Conservation (phyloP, 768 basidiomycete genomes). For the Termitomyces eurrhizus region DNA sequence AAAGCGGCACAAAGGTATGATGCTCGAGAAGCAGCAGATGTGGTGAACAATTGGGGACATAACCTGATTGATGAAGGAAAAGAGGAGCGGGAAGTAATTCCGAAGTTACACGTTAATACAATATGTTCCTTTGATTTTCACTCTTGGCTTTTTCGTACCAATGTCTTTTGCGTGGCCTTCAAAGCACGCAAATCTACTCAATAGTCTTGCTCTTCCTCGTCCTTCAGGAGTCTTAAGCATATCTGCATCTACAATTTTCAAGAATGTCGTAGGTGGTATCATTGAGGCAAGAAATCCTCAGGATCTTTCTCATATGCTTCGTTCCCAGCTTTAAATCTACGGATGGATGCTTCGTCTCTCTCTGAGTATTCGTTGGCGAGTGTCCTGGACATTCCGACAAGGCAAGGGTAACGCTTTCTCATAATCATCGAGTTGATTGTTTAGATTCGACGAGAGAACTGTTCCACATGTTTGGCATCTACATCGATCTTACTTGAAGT, state of each 20-base stretch:
- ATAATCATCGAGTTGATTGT: not conserved
- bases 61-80: slow-evolving; percentile 87
- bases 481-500: not conserved
- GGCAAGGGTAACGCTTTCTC: not conserved
- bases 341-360: slow-evolving; percentile 33
- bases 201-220: slow-evolving; percentile 9
- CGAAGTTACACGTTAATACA: too few species aligned
- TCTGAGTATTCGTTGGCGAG: slow-evolving; percentile 29
- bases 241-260: slow-evolving; percentile 31
- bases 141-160: slow-evolving; percentile 44
- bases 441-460: not conserved
- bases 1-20: slow-evolving; percentile 71
- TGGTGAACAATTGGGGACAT: slow-evolving; percentile 84
- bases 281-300: slow-evolving; percentile 42
- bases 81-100: slow-evolving; percentile 67
- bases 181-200: slow-evolving; percentile 29
- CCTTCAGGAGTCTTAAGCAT: slow-evolving; percentile 24
- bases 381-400: slow-evolving; percentile 12
- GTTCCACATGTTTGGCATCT: slow-evolving; percentile 3
- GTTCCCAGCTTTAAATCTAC: slow-evolving; percentile 26
- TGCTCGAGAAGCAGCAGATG: slow-evolving; percentile 66
- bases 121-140: too few species aligned
- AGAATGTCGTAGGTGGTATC: slow-evolving; percentile 30
- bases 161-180: slow-evolving; percentile 40
- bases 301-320: slow-evolving; percentile 36